Conservation (phyloP, 2,329 filamentous ascomycete genomes). For the Xylaria sp. region DNA sequence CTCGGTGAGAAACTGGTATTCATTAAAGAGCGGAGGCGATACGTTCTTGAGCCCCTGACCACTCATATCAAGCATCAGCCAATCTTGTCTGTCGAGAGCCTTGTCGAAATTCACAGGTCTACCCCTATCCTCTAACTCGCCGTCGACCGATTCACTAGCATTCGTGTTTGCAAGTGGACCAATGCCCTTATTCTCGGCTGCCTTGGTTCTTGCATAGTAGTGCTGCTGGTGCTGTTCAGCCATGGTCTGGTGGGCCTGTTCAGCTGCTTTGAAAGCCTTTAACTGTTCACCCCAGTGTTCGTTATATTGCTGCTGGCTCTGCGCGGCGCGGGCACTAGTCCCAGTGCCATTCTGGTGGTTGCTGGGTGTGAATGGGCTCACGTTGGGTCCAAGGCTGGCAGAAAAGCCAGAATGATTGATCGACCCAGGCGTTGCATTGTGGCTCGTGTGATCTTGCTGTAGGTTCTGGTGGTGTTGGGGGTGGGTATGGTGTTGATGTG, state of each 20-base stretch:
- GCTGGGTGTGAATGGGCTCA: constrained; percentile 67
- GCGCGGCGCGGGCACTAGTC: constrained; percentile 58
- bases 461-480: constrained; percentile 70
- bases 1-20: constrained; percentile 88
- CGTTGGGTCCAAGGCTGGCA: constrained; percentile 71
- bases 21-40: constrained; percentile 78
- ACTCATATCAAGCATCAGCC: constrained; percentile 93
- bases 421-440: constrained; percentile 64
- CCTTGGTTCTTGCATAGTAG: constrained; percentile 77
- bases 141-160: constrained; percentile 60
- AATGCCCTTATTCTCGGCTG: constrained; percentile 75
- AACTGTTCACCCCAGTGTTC: constrained; percentile 92
- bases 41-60: constrained; percentile 93
- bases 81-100: constrained; percentile 78
- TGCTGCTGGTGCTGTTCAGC: constrained; percentile 71
- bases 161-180: constrained; percentile 63
- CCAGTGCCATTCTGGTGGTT: constrained; percentile 68
- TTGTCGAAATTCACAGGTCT: constrained; percentile 73
- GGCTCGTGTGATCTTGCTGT: constrained; percentile 66
- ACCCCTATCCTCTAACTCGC: constrained; percentile 66
- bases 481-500: constrained; percentile 70
- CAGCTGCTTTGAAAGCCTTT: constrained; percentile 79
- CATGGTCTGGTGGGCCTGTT: constrained; percentile 77
- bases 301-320: constrained; percentile 60
- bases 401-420: constrained; percentile 71